Conservation (phyloP, 495 filamentous ascomycete genomes). For the Choiromyces venosus region DNA sequence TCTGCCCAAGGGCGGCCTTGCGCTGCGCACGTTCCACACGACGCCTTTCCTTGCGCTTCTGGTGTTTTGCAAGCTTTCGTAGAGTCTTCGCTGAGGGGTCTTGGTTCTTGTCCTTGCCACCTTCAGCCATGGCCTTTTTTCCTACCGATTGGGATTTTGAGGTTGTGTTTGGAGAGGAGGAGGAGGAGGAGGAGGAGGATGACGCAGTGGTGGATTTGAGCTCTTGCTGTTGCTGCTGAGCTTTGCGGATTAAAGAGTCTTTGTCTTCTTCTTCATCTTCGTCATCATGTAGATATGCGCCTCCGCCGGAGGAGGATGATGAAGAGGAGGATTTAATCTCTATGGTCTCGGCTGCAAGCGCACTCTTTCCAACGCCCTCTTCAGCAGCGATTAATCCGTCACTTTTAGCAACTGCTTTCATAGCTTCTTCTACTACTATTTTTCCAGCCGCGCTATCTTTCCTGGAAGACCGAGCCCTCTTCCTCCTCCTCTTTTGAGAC, state of each 20-base stretch:
- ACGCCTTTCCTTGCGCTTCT: not conserved
- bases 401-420: not conserved
- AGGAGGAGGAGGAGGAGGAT: not conserved
- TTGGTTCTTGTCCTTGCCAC: too few relatives aligned
- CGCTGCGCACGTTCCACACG: not conserved
- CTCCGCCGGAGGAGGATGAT: not conserved
- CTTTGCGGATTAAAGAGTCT: slow-evolving; percentile 26
- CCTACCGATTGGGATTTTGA: not conserved
- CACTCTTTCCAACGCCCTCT: not conserved
- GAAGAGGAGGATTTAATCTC: not conserved
- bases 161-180: not conserved
- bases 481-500: slow-evolving; percentile 14
- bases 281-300: slow-evolving; percentile 17
- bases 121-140: not conserved
- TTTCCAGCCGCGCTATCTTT: slow-evolving; percentile 8
- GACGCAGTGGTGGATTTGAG: not conserved
- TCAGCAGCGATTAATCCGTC: slow-evolving; percentile 11
- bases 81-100: not conserved
- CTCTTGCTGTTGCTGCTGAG: not conserved
- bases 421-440: slow-evolving; percentile 4
- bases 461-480: not conserved
- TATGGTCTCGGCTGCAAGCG: not conserved
- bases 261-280: slow-evolving; percentile 23
- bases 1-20: not conserved
- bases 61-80: not conserved